Percentiles rank a stretch among this genome's conserved stretches.
Evolutionary conservation across 345 rosid species (phyloP).

Genomic region (Schrenkiella parvula): DNA sequence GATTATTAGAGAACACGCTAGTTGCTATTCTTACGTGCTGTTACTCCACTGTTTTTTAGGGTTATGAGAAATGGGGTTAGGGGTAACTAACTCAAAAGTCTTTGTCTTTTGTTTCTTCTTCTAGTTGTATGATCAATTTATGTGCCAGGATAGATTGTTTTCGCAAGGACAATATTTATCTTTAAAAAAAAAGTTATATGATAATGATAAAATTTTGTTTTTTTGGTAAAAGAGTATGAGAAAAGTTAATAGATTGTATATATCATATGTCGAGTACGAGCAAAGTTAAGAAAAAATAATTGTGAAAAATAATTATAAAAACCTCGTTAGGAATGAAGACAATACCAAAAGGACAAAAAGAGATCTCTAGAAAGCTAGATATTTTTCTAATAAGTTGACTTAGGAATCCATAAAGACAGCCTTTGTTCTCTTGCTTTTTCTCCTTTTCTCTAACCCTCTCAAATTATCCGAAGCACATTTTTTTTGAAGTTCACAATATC

Average conservation of each 20-base stretch:
- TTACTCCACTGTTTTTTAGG: slow-evolving; percentile 1
- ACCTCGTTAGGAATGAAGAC: slow-evolving; percentile 7
- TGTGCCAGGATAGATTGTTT: background rate
- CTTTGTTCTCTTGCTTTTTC: slow-evolving; percentile 13
- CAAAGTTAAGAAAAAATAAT: background rate
- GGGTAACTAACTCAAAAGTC: background rate
- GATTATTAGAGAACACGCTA: slow-evolving; percentile 11
- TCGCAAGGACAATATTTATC: background rate
- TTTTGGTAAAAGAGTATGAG: background rate
- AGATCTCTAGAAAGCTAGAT: background rate
- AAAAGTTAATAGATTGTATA: background rate
- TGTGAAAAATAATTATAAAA: background rate
- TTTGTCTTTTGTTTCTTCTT: background rate
- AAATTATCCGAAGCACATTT: background rate
- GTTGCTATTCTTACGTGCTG: background rate
- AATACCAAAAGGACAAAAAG: slow-evolving; percentile 19
- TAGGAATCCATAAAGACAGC: slow-evolving; percentile 18
- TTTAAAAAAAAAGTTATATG: background rate
- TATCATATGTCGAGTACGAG: background rate
- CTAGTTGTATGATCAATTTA: slow-evolving; percentile 5
- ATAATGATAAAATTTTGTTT: background rate
- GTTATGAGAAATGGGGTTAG: slow-evolving; percentile 1
- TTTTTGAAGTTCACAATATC: background rate
- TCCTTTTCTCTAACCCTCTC: background rate
- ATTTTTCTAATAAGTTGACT: slow-evolving; percentile 18